phyloP scores from a whole-genome alignment of 2,329 filamentous ascomycete species.

The Aspergillus udagawae region DNA sequence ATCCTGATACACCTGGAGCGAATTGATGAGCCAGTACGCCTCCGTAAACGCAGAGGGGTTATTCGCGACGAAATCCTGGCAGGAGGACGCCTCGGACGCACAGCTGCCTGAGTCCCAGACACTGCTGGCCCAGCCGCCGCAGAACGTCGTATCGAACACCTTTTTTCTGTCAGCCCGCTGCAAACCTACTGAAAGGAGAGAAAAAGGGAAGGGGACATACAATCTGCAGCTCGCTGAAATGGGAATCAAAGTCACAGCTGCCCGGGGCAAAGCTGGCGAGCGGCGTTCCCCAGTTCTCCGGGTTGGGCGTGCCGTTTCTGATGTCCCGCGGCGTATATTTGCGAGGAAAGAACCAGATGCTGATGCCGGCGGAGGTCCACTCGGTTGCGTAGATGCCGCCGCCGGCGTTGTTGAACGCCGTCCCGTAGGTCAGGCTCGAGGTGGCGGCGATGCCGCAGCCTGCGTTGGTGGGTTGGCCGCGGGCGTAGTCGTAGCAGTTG shows the following conservation, averaged over 20 bases:
- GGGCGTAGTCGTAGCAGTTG: constrained; percentile 55
- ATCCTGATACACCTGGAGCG: constrained; percentile 59
- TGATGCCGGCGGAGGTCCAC: constrained; percentile 70
- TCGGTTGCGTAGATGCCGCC: constrained; percentile 72
- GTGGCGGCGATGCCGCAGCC: constrained; percentile 59
- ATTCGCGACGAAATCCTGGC: constrained; percentile 66
- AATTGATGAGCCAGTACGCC: constrained; percentile 74
- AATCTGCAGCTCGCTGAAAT: constrained; percentile 71
- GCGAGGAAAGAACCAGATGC: constrained; percentile 80
- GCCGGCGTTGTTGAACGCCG: constrained; percentile 64
- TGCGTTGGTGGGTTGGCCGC: constrained; percentile 41
- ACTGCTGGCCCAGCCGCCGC: constrained; percentile 78
- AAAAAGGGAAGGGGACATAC: constrained; percentile 23
- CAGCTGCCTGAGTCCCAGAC: constrained; percentile 64
- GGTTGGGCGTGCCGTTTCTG: constrained; percentile 56
- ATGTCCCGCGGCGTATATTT: constrained; percentile 62
- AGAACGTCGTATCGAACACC: constrained; percentile 72
- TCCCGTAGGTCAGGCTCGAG: constrained; percentile 55
- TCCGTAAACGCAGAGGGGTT: constrained; percentile 68
- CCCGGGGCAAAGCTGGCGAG: constrained; percentile 61
- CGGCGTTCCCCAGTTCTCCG: constrained; percentile 65
- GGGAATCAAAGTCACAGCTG: constrained; percentile 65
- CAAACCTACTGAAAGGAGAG: background rate
- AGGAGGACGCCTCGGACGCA: constrained; percentile 58
- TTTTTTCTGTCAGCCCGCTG: constrained; percentile 9